Conservation (phyloP, 2,329 filamentous ascomycete genomes). For the Penicillium sp. region DNA sequence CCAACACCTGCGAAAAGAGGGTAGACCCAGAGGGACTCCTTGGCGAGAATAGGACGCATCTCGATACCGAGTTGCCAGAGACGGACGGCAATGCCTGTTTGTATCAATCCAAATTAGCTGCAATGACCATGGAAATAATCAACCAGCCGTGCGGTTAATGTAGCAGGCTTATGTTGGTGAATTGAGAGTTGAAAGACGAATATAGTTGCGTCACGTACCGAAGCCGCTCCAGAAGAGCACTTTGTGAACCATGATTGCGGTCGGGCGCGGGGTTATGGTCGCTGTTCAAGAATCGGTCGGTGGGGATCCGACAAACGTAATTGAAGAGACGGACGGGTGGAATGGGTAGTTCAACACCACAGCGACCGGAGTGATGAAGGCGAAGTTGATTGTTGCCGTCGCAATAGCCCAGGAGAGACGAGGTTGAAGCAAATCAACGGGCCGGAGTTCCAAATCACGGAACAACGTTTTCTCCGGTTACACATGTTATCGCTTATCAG, state of each 20-base stretch:
- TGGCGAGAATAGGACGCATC: conserved; percentile 91
- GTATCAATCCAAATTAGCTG: conserved; percentile 14
- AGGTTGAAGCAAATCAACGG: conserved; percentile 36
- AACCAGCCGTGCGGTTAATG: neutral
- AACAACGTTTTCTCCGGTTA: conserved; percentile 16
- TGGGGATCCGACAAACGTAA: conserved; percentile 5
- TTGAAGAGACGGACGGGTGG: conserved; percentile 4
- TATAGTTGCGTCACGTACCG: conserved; percentile 58
- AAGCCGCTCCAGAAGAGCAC: conserved; percentile 64
- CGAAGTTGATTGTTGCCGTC: conserved; percentile 23
- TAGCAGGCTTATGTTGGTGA: neutral
- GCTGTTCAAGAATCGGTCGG: conserved; percentile 5
- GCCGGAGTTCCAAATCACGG: conserved; percentile 35
- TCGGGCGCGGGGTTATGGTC: conserved; percentile 22
- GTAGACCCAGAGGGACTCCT: conserved; percentile 82
- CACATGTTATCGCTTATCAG: conserved; percentile 22
- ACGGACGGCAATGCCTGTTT: conserved; percentile 78
- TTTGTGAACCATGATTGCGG: conserved; percentile 47
- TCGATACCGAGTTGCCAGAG: conserved; percentile 98
- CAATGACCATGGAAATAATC: neutral
- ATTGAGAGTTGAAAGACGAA: neutral
- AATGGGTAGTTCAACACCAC: conserved; percentile 13
- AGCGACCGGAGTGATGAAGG: conserved; percentile 18
- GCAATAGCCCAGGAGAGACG: conserved; percentile 26
- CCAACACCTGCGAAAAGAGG: conserved; percentile 82